These are phyloP conservation scores for Rhododendron molle DNA, from an alignment of 148 eudicot species.

Conservation along the genomic window DNA sequence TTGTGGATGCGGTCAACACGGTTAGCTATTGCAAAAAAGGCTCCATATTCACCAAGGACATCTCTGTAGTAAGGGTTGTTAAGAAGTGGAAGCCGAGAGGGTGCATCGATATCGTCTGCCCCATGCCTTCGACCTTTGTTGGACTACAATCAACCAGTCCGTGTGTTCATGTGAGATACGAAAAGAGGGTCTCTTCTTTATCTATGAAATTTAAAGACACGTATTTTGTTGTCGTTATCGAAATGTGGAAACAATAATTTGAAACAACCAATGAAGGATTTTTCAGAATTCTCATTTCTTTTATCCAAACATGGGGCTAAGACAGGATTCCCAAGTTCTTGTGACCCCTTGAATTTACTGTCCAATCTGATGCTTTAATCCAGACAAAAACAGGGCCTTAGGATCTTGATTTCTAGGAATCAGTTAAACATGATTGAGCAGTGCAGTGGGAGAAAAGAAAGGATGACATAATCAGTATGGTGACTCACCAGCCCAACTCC, in stretches of 20 bases:
- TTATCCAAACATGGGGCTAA: not conserved
- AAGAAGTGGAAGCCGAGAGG: conserved; percentile 83
- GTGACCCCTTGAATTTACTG: not conserved
- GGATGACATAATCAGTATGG: not conserved
- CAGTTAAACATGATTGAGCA: not conserved
- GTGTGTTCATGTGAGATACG: conserved; percentile 2
- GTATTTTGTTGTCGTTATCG: not conserved
- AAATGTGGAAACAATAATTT: not conserved
- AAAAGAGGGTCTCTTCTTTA: not conserved
- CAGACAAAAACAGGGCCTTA: not conserved
- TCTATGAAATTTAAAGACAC: not conserved
- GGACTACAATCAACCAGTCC: conserved; percentile 40
- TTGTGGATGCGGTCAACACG: conserved; percentile 80
- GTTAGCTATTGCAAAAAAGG: conserved; percentile 79
- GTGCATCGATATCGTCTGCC: conserved; percentile 76
- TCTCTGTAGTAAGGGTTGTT: conserved; percentile 68
- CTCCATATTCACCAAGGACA: conserved; percentile 74
- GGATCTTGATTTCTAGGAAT: not conserved
- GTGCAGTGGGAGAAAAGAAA: not conserved
- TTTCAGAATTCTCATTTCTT: not conserved
- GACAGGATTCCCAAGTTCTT: not conserved
- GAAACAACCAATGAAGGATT: not conserved
- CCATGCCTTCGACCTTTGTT: conserved; percentile 71
- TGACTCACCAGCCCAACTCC: conserved; percentile 80
- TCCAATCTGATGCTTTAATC: not conserved